phyloP scores from a whole-genome alignment of 2,329 filamentous ascomycete species.

The Penicillium sp. region DNA sequence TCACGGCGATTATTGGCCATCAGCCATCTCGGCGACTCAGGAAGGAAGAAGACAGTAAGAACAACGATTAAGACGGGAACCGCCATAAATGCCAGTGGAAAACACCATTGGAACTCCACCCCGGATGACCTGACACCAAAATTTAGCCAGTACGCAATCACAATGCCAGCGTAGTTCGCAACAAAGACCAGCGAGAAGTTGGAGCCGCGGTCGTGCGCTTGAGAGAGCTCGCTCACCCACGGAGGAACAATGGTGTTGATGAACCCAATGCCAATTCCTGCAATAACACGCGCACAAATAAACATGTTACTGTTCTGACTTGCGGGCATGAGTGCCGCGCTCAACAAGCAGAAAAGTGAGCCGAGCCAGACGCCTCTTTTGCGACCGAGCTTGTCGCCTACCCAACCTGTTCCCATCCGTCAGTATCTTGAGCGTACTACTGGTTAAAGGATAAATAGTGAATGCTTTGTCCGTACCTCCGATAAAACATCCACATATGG shows the following conservation, averaged over 20 bases:
- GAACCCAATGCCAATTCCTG: slow-evolving; percentile 33
- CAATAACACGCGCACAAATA: slow-evolving; percentile 30
- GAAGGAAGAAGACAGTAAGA: slow-evolving; percentile 35
- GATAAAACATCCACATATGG: slow-evolving; percentile 28
- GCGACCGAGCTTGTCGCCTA: slow-evolving; percentile 28
- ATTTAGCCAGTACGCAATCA: slow-evolving; percentile 32
- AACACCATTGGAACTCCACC: slow-evolving; percentile 26
- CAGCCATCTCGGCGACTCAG: slow-evolving; percentile 48
- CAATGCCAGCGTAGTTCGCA: slow-evolving; percentile 30
- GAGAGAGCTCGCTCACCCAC: slow-evolving; percentile 27
- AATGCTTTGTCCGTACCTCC: slow-evolving; percentile 9
- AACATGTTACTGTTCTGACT: slow-evolving; percentile 29
- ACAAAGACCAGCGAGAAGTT: slow-evolving; percentile 30
- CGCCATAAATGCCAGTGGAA: slow-evolving; percentile 31
- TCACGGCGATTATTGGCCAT: slow-evolving; percentile 35
- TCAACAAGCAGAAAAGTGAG: slow-evolving; percentile 25
- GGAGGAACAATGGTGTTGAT: slow-evolving; percentile 31
- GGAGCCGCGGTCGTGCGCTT: slow-evolving; percentile 27
- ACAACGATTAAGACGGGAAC: slow-evolving; percentile 25
- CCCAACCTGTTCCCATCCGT: slow-evolving; percentile 16
- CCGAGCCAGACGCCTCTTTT: slow-evolving; percentile 26
- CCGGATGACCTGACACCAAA: slow-evolving; percentile 25
- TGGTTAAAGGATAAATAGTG: background rate
- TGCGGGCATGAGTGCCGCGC: slow-evolving; percentile 22
- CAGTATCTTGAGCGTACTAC: background rate